Conservation (phyloP, 169 alveolate species). For the Cyclospora cayetanensis region DNA sequence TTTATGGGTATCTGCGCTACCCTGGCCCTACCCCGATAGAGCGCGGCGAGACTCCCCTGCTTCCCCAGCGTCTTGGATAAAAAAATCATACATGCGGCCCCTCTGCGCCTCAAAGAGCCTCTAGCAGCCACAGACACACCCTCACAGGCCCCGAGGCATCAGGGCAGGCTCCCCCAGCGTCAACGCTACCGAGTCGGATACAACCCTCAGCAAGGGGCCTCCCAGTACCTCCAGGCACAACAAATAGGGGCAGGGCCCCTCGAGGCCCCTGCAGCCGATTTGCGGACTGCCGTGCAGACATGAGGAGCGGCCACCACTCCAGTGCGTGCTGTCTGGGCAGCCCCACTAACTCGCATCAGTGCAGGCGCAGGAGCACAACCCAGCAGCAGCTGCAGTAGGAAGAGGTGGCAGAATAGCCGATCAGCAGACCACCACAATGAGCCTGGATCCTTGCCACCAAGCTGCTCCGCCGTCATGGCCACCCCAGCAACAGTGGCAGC, state of each 20-base stretch:
- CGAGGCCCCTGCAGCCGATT: too few relatives aligned
- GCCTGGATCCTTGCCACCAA: not conserved
- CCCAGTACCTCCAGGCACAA: not conserved
- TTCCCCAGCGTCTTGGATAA: too few relatives aligned
- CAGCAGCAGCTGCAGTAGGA: slow-evolving; percentile 14
- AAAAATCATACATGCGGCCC: too few relatives aligned
- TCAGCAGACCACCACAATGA: slow-evolving; percentile 27
- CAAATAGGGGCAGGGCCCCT: slow-evolving; percentile 32
- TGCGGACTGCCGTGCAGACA: too few relatives aligned
- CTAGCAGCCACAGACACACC: too few relatives aligned
- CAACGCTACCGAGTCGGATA: not conserved
- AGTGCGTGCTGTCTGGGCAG: slow-evolving; percentile 13
- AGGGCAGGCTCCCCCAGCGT: not conserved
- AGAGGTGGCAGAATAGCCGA: too few relatives aligned
- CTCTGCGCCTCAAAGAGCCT: too few relatives aligned
- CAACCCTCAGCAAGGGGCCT: not conserved
- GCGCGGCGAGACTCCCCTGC: too few relatives aligned
- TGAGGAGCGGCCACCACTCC: not conserved
- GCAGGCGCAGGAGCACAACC: not conserved
- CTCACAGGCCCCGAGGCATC: not conserved
- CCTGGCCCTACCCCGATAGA: too few relatives aligned
- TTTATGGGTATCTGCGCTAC: not conserved
- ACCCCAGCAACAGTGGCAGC: slow-evolving; percentile 22
- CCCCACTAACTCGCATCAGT: slow-evolving; percentile 4
- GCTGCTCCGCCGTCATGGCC: slow-evolving; percentile 32